Percentiles rank a stretch among this genome's conserved stretches.
These are phyloP conservation scores for Solanum hybrid DNA, from an alignment of 305 asterid genomes.

Conservation along the genomic window DNA sequence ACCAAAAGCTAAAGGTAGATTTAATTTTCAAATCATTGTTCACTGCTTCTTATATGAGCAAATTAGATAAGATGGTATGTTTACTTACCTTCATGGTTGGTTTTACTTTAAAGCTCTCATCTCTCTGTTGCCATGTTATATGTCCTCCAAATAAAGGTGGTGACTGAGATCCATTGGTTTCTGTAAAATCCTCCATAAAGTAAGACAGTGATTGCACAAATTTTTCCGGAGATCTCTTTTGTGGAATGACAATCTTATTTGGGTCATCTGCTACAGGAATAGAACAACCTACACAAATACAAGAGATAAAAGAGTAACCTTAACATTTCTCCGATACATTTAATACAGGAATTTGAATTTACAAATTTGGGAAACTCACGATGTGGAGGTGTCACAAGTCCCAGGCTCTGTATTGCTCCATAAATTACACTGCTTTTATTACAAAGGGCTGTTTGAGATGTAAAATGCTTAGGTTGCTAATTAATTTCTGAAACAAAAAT, in stretches of 20 bases:
- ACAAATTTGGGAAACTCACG: constrained; percentile 44
- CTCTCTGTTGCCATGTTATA: constrained; percentile 75
- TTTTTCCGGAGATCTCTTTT: constrained; percentile 46
- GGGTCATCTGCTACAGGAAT: constrained; percentile 75
- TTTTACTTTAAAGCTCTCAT: constrained; percentile 69
- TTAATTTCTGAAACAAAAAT: not conserved
- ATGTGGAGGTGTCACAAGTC: constrained; percentile 70
- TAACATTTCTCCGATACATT: not conserved
- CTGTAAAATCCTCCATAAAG: constrained; percentile 43
- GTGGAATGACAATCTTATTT: constrained; percentile 52
- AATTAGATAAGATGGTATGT: not conserved
- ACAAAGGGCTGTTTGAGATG: constrained; percentile 52
- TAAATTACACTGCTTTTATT: constrained; percentile 81
- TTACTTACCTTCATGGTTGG: constrained; percentile 71
- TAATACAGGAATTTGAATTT: not conserved
- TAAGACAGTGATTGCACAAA: constrained; percentile 54
- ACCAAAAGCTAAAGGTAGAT: not conserved
- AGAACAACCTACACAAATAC: constrained; percentile 46
- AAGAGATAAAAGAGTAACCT: constrained; percentile 4
- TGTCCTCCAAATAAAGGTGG: constrained; percentile 89
- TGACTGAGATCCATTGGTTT: constrained; percentile 43
- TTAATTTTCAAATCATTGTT: not conserved
- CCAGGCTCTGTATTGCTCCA: constrained; percentile 65
- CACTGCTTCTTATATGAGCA: not conserved
- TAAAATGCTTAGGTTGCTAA: not conserved